Evolutionary conservation across 768 basidiomycete genomes (phyloP), one percentile per base, ranked within the genome.

Genomic region (Scleroderma bovista): DNA sequence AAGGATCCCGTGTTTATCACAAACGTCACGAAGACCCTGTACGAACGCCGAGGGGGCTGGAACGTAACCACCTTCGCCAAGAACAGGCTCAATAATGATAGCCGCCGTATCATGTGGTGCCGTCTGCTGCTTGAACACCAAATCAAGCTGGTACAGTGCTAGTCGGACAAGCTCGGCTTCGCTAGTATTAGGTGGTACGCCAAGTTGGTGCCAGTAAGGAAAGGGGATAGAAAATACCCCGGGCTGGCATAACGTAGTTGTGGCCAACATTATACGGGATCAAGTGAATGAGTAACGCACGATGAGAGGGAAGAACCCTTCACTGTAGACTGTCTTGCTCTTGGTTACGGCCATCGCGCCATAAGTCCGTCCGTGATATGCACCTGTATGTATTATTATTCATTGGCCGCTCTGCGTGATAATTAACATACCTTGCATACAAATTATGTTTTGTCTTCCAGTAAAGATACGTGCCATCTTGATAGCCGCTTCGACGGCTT

Each of bases 41-140:
- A 98, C 67, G 73, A 88, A 98, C 19, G 80, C 79, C 1, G 80
- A 61, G 0, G 93, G 90, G 0, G 93, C 90, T 24, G 90, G 84
- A 15, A 96, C 88, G 67, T 98, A 97, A 1, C 95, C 95, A 32
- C 95, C 95, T 68, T 97, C 95, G 22, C 93, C 94, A 26, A 97
- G 75, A 1, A 97, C 86, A 37, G 95, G 89, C 73, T 98, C 95
- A 37, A 98, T 69, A 55, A 98, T 69, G 60, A 97, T 85, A n/a
- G 93, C 93, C 2, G 94, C 92, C 1, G 93, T 94, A 64, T 97
- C 94, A 5, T 69, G 67, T 0, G 93, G 88, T 2, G 84, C 75
- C 7, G 84, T 85, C 66, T 93, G 90, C 66, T 97, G 94, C 44
- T 72, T 70, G 51, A 86, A 69, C 12, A 95, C 63, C 13, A 96